Conservation (phyloP, 139 green algal genomes). For the Parachlorella kessleri region DNA sequence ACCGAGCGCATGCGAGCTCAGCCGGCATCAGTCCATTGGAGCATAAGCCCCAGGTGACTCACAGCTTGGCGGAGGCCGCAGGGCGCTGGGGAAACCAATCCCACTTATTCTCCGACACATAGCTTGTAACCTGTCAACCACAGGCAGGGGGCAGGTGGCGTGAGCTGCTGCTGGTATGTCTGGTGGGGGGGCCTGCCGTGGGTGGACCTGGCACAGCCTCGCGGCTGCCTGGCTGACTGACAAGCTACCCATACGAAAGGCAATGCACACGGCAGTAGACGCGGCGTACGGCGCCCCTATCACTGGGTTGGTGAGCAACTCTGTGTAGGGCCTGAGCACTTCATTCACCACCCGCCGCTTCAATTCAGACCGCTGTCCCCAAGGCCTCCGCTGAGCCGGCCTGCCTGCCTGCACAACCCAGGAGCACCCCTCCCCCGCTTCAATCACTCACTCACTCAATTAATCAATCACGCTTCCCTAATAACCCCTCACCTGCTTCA, state of each 20-base stretch:
- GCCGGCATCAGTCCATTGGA: no score
- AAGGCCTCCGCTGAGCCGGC: background rate
- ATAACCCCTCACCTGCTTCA: slow-evolving; percentile 67
- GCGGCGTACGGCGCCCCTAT: background rate
- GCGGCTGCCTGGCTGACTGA: no score
- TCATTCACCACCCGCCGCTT: background rate
- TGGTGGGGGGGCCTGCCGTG: background rate
- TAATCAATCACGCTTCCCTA: background rate
- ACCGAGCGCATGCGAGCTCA: no score
- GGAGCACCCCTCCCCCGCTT: background rate
- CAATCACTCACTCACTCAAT: background rate
- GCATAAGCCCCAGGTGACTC: no score
- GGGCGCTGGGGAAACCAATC: slow-evolving; percentile 70
- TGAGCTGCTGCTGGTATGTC: background rate
- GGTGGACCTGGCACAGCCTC: no score
- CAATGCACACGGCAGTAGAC: no score
- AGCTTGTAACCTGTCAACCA: slow-evolving; percentile 55
- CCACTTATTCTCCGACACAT: slow-evolving; percentile 69
- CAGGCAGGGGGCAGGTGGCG: background rate
- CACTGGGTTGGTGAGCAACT: background rate
- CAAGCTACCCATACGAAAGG: no score
- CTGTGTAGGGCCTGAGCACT: background rate
- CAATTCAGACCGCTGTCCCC: background rate
- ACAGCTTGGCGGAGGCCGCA: background rate
- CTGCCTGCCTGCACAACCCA: background rate